Base-by-base conservation (phyloP, 768 basidiomycete species). In the Naematelia encephala region DNA sequence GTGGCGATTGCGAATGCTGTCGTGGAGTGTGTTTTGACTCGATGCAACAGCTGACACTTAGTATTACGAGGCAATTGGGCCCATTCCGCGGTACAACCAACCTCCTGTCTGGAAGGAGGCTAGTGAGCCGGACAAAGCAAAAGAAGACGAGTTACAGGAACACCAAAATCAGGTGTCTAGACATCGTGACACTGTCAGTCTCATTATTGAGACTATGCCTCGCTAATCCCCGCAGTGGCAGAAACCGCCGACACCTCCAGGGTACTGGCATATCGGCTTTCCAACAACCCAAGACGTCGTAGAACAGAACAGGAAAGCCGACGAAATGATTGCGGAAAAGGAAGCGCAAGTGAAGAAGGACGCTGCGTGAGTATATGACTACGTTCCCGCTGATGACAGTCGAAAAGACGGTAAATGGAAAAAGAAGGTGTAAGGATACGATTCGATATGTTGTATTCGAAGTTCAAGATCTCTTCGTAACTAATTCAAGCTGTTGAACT, bases 221-320 rank as follows among this genome's bases (percentile, higher is more conserved):
- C 16, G 34, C 34, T 39, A 16, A 39, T 8, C 16, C 8, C 34
- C 34, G 21, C 44, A 85, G 19, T 90, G 87, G 88, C 81, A 80
- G 26, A 81, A 84, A 47, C 81, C 85, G 0, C 82, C 80, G 51
- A 91, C 90, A 1, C 92, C 92, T 11, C 90, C 90, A 0, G 85
- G 84, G 14, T 94, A 89, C 77, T 93, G 91, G 89, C 81, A 86
- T 56, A 91, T 93, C 57, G 90, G 88, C 1, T 93, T 97, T 72
- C 92, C 92, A 1, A 80, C 81, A 63, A 92, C 91, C 2, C 91
- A 93, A 74, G 84, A 90, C 70, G 86, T 84, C 14, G 82, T 80
- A 47, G 82, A 82, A 54, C 91, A 94, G 67, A 94, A 94, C 74
- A 78, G 80, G 59, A 79, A 79, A 57, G 92, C 91, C 8, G 82